These are phyloP conservation scores for Globisporangium spinosum DNA, from an alignment of 352 stramenopile genomes.

Conservation along the genomic window DNA sequence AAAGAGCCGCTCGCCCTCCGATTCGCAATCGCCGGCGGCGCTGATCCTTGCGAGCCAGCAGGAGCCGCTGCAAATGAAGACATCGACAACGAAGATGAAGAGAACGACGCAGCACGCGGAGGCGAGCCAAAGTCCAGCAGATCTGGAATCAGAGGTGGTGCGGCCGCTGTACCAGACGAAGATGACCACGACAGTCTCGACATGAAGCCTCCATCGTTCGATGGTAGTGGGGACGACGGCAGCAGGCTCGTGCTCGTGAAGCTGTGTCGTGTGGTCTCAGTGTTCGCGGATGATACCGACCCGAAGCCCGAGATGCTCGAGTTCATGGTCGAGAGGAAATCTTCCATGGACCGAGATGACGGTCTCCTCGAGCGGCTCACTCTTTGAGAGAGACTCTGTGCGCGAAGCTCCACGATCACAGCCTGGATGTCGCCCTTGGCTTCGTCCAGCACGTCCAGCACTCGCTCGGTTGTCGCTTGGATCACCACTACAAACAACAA, in stretches of 20 bases:
- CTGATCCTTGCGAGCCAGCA: constrained; percentile 5
- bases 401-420: constrained; percentile 56
- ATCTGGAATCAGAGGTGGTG: constrained; percentile 10
- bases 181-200: constrained; percentile 17
- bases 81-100: constrained; percentile 22
- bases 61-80: constrained; percentile 10
- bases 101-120: constrained; percentile 20
- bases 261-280: constrained; percentile 5
- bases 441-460: constrained; percentile 70
- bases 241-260: constrained; percentile 29
- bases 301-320: constrained; percentile 31
- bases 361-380: constrained; percentile 37
- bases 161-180: neutral
- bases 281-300: constrained; percentile 10
- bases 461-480: constrained; percentile 62
- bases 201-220: constrained; percentile 16
- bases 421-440: constrained; percentile 59
- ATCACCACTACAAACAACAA: constrained; percentile 53
- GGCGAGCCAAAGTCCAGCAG: constrained; percentile 16
- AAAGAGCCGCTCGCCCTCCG: constrained; percentile 2
- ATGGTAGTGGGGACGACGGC: constrained; percentile 29
- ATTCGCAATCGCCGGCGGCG: neutral
- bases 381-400: constrained; percentile 41
- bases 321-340: constrained; percentile 64
- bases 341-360: constrained; percentile 60